Base-by-base conservation (phyloP, 208 protist species). In the Acanthamoeba divionensis region DNA sequence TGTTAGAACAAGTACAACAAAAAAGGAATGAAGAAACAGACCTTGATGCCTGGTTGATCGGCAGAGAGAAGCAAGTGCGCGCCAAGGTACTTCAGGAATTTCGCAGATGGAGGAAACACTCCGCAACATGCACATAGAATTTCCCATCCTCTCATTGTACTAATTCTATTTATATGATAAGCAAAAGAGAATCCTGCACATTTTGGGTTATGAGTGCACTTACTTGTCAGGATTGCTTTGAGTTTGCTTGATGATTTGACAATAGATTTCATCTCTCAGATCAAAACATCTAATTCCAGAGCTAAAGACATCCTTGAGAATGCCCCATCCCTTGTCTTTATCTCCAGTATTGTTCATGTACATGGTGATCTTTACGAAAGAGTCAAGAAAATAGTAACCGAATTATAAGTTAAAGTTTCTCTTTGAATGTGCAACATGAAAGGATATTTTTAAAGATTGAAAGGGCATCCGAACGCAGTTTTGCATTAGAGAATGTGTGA, bases 161-260 rank as follows among this genome's bases (percentile, higher is more conserved):
- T 85, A 29, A 38, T 31, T 21, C 75, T 85, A n/a, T 60, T 18
- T 60, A 24, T 60, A 75, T 75, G 5, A 33, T 57, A 5, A 57
- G 47, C 4, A 57, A 82, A 63, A 60, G 5, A 82, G 26, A 38
- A 41, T n/a, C n/a, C n/a, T n/a, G n/a, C n/a, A n/a, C n/a, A n/a
- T n/a, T n/a, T 24, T 24, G 52, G 52, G 52, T 24, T 60, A 24
- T 31, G 3, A 24, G 10, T 6, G 26, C 12, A 12, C 47, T 29
- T 85, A 85, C 75, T 7, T 1, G 45, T 85, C 52, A n/a, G 75
- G 24, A n/a, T 85, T 85, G 75, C 65, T 60, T 26, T 47, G 1
- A 54, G 48, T 63, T 54, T 85, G 75, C 75, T 85, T 85, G 36
- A 85, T 85, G 75, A 85, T 1, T 41, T 65, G 75, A 15, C 75